A percentile compares a stretch with the other conserved stretches of the same genome.
These are phyloP conservation scores for Nepenthes gracilis DNA, from an alignment of 148 eudicot species.

Conservation along the genomic window DNA sequence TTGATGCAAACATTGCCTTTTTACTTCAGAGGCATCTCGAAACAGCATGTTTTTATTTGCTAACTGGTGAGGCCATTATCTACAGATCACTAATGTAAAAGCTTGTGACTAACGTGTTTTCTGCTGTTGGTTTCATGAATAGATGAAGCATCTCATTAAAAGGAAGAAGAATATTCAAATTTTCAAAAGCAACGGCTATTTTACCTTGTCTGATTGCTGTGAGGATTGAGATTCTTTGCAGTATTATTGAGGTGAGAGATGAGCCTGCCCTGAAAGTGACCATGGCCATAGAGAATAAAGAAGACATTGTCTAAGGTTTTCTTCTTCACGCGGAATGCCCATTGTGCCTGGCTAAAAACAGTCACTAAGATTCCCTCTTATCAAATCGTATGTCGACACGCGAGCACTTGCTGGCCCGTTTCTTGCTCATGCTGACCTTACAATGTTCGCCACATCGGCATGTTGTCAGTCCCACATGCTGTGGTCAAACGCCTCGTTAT, in stretches of 20 bases:
- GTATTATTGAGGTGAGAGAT: conserved; percentile 30
- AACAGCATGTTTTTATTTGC: too few relatives aligned
- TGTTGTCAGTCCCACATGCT: too few relatives aligned
- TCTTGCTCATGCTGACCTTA: too few relatives aligned
- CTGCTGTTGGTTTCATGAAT: too few relatives aligned
- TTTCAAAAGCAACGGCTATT: conserved; percentile 19
- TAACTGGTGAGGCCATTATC: too few relatives aligned
- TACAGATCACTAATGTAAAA: too few relatives aligned
- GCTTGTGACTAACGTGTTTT: too few relatives aligned
- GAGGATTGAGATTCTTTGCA: conserved; percentile 34
- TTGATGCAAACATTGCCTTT: too few relatives aligned
- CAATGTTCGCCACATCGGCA: too few relatives aligned
- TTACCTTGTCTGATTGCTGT: conserved; percentile 14
- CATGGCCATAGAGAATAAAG: conserved; percentile 13
- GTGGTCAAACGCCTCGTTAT: too few relatives aligned
- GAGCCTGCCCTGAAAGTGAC: conserved; percentile 12
- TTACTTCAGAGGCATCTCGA: too few relatives aligned
- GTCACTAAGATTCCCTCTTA: conserved; percentile 37
- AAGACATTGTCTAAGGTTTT: conserved; percentile 18
- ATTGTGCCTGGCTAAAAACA: conserved; percentile 8
- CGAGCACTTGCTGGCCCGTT: conserved; percentile 1
- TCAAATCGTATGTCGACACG: conserved; percentile 34
- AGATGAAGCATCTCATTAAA: not conserved
- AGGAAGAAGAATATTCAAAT: conserved; percentile 15
- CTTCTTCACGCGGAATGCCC: conserved; percentile 25